Evolutionary conservation across 352 stramenopile genomes (phyloP), one percentile per base, ranked within the genome.

Genomic region (Phytopythium boreale): DNA sequence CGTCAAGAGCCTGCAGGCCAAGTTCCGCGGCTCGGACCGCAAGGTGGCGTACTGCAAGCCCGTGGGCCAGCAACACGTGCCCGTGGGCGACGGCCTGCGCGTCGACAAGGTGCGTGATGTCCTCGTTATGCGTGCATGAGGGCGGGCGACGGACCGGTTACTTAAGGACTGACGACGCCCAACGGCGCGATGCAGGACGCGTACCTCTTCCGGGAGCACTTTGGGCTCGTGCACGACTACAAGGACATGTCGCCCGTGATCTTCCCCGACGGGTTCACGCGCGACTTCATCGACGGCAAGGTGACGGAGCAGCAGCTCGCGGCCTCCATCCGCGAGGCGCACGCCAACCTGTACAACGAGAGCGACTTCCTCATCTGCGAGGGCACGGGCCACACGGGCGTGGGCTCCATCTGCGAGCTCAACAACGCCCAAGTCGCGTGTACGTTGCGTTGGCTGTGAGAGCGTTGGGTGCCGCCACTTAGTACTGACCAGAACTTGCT

Each of bases 191-290:
- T 20, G 20, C 52, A 95, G 85, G 92, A 99, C 70, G 93, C 97
- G 27, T 96, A 88, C 63, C 71, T 99, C 11, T 96, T 99, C 63
- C 97, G 97, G 62, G 95, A 99, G 68, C 91, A 98, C 74, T 99
- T 99, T 66, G 80, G 90, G 26, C 80, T 99, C 37, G 83, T 98
- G 70, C 95, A 98, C 68, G 78, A 98, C 66, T 99, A 99, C 84
- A 78, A 89, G 69, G 79, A 98, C 71, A 99, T 99, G 97, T 98
- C 89, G 61, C 97, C 97, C 34, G 96, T 99, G 29, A 95, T 99
- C 74, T 98, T 99, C 71, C 97, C 96, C 1, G 71, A 89, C 39
- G 96, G 96, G 26, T 99, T 99, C 74, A 99, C 97, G 46, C 93
- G 95, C 68, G 84, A 98, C 59, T 99, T 97, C 67, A 96, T 99